Evolutionary conservation across 106 monocot species (phyloP).

Genomic region (Acorus gramineus): DNA sequence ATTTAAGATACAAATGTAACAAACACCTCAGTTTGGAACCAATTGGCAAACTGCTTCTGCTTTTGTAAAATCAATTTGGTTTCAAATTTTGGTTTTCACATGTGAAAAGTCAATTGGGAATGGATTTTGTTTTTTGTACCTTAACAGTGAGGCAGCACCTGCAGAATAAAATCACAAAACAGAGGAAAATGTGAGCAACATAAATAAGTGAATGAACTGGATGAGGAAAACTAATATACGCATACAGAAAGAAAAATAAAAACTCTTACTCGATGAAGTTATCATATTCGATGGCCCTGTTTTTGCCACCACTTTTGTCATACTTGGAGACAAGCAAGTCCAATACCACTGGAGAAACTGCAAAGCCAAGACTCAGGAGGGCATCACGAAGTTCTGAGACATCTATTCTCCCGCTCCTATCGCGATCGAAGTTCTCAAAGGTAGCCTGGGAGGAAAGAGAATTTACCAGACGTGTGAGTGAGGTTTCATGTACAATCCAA

Average conservation of each 20-base stretch:
- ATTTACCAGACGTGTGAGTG: no score
- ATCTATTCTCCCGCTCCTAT: constrained; percentile 90
- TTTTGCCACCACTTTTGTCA: constrained; percentile 71
- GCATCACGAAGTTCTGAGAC: constrained; percentile 65
- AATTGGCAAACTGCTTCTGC: no score
- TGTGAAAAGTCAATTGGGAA: background rate
- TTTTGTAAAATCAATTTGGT: no score
- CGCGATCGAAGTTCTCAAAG: constrained; percentile 91
- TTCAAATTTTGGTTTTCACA: no score
- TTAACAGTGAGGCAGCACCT: constrained; percentile 69
- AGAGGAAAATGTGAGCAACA: background rate
- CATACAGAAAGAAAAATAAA: no score
- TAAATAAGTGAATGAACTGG: background rate
- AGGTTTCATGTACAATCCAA: no score
- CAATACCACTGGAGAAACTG: constrained; percentile 67
- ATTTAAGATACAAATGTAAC: no score
- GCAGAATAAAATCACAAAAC: background rate
- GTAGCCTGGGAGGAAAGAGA: constrained; percentile 32
- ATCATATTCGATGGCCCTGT: constrained; percentile 82
- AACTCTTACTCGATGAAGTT: constrained; percentile 90
- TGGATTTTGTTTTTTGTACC: constrained; percentile 10
- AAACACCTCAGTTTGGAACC: no score
- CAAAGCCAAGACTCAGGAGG: constrained; percentile 73
- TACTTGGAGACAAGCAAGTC: constrained; percentile 88
- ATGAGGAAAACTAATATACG: no score